Base-by-base conservation (phyloP, 2,329 filamentous ascomycete genomes). In the Pyricularia sp. region DNA sequence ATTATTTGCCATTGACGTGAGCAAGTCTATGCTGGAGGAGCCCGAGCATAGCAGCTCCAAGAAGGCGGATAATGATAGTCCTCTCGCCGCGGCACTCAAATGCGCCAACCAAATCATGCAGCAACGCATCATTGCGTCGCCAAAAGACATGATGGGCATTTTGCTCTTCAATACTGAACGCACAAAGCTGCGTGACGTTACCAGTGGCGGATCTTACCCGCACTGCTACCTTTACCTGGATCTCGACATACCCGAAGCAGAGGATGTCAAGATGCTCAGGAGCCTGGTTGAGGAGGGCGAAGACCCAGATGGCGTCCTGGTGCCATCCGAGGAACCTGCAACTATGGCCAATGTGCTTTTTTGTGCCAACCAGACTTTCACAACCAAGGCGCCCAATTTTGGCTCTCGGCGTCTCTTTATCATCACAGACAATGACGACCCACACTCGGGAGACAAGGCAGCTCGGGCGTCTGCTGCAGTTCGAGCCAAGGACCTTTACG, bases 61-160 rank as follows among this genome's bases (percentile, higher is more conserved):
- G 76, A 93, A 92, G 74, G 84, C 86, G 59, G 88, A 90, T 68
- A 86, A 81, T 65, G 90, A 93, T 71, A 93, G 89, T 60, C 87
- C 93, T 4, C 82, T 91, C 0, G 82, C 88, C 64, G 93, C 93
- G 19, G 93, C 94, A 4, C 78, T 99, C 62, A 96, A 96, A 81
- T 97, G 91, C 71, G 94, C 93, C 66, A 96, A 96, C 72, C 86
- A 91, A 72, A 81, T 99, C 64, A 97, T 99, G 91, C 91, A 97
- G 77, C 93, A 97, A 78, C 91, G 94, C 70, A 97, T 99, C 75
- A 97, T 99, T 70, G 93, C 93, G 3, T 93, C 93, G 67, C 94
- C 94, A 1, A 93, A 88, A 72, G 94, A 99, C 67, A 96, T 97
- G 90, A 97, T 99, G 84, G 93, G 93, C 1, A 89, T 99, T 30